Evolutionary conservation across 2,329 filamentous ascomycete genomes (phyloP).

Genomic region (Fusarium denticulatum): DNA sequence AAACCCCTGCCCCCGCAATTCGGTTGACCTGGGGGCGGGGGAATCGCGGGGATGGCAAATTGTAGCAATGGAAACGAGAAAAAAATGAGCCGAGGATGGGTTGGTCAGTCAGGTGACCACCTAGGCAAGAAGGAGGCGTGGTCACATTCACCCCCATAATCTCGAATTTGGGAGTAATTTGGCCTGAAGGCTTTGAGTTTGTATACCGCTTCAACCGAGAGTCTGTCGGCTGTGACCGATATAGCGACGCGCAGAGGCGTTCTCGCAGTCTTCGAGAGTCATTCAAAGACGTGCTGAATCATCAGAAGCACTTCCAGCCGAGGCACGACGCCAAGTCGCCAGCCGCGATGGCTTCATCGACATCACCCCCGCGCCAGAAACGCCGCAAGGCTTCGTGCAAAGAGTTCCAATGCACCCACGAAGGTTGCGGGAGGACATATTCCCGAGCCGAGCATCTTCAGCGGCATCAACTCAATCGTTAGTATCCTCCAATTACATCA

Average conservation of each 20-base stretch:
- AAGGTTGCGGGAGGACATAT: conserved; percentile 44
- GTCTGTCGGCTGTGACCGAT: background rate
- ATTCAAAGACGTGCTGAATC: background rate
- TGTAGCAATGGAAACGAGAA: background rate
- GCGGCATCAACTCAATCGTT: conserved; percentile 43
- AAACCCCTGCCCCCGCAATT: conserved; percentile 22
- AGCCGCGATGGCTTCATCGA: conserved; percentile 42
- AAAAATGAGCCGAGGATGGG: conserved; percentile 29
- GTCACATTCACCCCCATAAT: conserved; percentile 33
- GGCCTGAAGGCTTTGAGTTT: conserved; percentile 5
- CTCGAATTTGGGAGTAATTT: conserved; percentile 25
- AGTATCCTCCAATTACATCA: background rate
- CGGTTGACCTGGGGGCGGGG: conserved; percentile 22
- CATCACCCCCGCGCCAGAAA: conserved; percentile 45
- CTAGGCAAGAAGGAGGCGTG: conserved; percentile 14
- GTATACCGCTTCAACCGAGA: conserved; percentile 1
- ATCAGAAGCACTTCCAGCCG: conserved; percentile 8
- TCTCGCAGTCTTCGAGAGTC: background rate
- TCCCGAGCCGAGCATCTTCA: conserved; percentile 44
- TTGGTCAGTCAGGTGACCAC: conserved; percentile 35
- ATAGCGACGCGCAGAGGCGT: background rate
- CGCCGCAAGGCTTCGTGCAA: conserved; percentile 46
- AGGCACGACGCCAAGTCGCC: conserved; percentile 13
- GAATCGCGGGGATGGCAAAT: conserved; percentile 29
- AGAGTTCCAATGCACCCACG: conserved; percentile 45